A percentile compares a stretch with the other conserved stretches of the same genome.
These are phyloP conservation scores for Fusarium palustre DNA, from an alignment of 2,329 filamentous ascomycete genomes.

Conservation along the genomic window DNA sequence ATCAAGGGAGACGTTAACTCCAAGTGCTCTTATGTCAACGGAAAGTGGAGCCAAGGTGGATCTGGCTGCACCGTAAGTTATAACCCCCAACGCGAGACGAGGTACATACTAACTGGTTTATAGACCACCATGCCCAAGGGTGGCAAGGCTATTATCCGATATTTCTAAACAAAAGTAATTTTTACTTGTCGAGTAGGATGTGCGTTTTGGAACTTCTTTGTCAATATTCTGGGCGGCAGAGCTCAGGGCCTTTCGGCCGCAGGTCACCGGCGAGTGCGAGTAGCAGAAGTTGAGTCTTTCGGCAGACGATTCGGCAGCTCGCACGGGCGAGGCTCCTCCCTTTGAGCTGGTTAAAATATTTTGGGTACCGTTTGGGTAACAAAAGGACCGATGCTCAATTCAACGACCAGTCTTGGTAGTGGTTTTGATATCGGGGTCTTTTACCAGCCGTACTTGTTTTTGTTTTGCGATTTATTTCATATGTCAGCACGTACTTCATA, in stretches of 20 bases:
- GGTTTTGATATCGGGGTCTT: constrained; percentile 31
- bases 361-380: constrained; percentile 40
- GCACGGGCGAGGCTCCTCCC: constrained; percentile 30
- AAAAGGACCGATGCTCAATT: constrained; percentile 34
- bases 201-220: constrained; percentile 51
- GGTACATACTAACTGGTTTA: constrained; percentile 32
- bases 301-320: constrained; percentile 9
- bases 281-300: constrained; percentile 1
- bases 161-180: constrained; percentile 50
- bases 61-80: constrained; percentile 83
- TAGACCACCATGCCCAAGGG: constrained; percentile 59
- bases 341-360: constrained; percentile 39
- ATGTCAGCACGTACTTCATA: constrained; percentile 42
- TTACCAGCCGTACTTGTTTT: constrained; percentile 34
- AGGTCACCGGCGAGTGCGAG: constrained; percentile 36
- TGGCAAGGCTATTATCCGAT: constrained; percentile 58
- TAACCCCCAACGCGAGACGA: not conserved
- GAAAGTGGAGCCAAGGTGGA: constrained; percentile 67
- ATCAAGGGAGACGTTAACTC: constrained; percentile 73
- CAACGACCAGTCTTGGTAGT: constrained; percentile 32
- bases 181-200: constrained; percentile 33
- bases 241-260: constrained; percentile 38
- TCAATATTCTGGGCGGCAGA: constrained; percentile 50
- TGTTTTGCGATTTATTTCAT: constrained; percentile 33
- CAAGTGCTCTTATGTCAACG: constrained; percentile 74